Evolutionary conservation across 257 asterid species (phyloP).

Genomic region (Solanum pimpinellifolium): DNA sequence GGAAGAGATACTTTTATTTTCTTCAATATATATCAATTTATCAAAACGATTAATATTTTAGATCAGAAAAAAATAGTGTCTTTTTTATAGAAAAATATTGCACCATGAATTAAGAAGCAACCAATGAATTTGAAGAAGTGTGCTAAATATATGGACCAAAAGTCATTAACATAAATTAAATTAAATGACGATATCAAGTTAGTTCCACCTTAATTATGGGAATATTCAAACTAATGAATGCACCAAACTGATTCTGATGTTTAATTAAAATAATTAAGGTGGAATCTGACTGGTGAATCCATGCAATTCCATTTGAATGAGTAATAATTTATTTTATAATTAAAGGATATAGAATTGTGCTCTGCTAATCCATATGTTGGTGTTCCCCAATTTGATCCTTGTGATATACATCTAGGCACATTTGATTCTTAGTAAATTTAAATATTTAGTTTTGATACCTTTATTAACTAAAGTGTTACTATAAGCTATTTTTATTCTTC

Average conservation of each 20-base stretch:
- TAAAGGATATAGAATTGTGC: background rate
- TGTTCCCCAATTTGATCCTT: background rate
- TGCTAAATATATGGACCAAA: conserved; percentile 1
- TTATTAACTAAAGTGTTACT: background rate
- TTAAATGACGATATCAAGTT: background rate
- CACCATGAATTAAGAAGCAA: conserved; percentile 1
- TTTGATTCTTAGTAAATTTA: background rate
- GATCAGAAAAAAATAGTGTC: background rate
- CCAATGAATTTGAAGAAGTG: conserved; percentile 8
- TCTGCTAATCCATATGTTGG: background rate
- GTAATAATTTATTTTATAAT: background rate
- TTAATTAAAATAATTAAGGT: background rate
- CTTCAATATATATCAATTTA: background rate
- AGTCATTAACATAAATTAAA: background rate
- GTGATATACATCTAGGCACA: background rate
- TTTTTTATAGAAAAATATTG: background rate
- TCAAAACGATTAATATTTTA: background rate
- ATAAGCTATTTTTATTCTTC: background rate
- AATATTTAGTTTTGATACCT: background rate
- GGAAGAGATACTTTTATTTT: background rate
- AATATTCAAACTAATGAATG: background rate
- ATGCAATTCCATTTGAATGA: background rate
- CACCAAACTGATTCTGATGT: conserved; percentile 3
- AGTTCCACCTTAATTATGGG: background rate
- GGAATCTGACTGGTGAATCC: conserved; percentile 14